Base-by-base conservation (phyloP, 495 filamentous ascomycete species). In the Thermothielavioides terrestris region DNA sequence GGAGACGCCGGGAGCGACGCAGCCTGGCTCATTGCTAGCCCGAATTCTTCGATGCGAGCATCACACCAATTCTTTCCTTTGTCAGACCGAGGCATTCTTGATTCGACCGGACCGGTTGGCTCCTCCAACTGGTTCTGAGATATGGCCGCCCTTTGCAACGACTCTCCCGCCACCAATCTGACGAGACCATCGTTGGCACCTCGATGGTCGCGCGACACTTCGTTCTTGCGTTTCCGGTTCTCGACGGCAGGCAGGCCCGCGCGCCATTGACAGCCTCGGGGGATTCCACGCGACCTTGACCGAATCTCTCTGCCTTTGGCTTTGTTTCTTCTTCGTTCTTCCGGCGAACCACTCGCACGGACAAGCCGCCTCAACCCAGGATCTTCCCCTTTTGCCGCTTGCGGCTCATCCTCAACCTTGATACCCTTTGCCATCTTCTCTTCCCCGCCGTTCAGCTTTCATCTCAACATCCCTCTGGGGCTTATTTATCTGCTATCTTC, bases 31-130 rank as follows among this genome's bases (percentile, higher is more conserved):
- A 53, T 54, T 57, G 40, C 51, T 49, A 54, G 57, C 42, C 43
- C 63, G 60, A 67, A 56, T 50, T 59, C 65, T 68, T 63, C 65
- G 66, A 71, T 72, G 70, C 69, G 62, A 68, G 41, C 66, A 68
- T 71, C 60, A 58, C 15, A 54, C 56, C 63, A 59, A 57, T 63
- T 35, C 53, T 56, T 70, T 72, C 65, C 55, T 72, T 68, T 71
- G 63, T 68, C 60, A 60, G 43, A 60, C 56, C 52, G 50, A 59
- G 64, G 56, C 55, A 31, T 43, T 39, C 39, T 38, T 37, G 44
- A 45, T 37, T 39, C 46, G 20, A 32, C 45, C 34, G 46, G 22
- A 49, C 18, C n/a, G 37, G 46, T 42, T 42, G 34, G 35, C 15
- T 26, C 28, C 30, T 41, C 26, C 15, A 35, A 18, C 31, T 37